A percentile compares a stretch with the other conserved stretches of the same genome.
These are phyloP conservation scores for Petrea volubilis DNA, from an alignment of 257 asterid genomes.

Conservation along the genomic window DNA sequence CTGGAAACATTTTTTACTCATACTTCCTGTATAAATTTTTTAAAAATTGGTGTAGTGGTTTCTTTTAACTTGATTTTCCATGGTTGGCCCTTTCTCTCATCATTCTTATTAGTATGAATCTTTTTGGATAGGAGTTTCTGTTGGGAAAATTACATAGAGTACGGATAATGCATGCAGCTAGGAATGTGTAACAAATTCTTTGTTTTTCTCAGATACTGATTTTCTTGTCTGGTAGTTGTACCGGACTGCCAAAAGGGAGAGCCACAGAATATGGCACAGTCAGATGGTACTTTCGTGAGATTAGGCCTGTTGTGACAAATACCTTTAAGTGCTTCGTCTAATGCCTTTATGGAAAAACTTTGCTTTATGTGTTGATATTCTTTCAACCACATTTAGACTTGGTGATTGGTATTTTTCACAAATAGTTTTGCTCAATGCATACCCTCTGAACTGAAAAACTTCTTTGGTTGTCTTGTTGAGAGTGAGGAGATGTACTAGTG, in stretches of 20 bases:
- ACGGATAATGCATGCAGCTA: neutral
- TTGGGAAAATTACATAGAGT: neutral
- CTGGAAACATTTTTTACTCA: neutral
- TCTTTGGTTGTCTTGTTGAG: neutral
- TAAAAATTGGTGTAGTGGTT: slow-evolving; percentile 2
- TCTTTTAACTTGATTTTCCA: neutral
- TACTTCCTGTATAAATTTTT: neutral
- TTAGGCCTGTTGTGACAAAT: neutral
- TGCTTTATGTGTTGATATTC: neutral
- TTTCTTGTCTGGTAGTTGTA: neutral
- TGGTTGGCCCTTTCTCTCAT: neutral
- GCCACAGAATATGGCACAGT: neutral
- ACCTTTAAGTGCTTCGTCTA: neutral
- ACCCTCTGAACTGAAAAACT: neutral
- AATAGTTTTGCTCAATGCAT: neutral
- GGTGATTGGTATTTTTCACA: neutral
- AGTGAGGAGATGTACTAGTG: neutral
- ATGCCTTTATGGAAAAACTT: neutral
- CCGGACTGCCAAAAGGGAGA: neutral
- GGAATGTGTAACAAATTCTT: neutral
- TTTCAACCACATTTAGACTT: neutral
- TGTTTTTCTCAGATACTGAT: neutral
- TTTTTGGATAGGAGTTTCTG: neutral
- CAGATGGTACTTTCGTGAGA: neutral
- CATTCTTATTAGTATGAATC: neutral